These are phyloP conservation scores for Lactarius hatsudake DNA, from an alignment of 768 basidiomycete species.

Conservation along the genomic window DNA sequence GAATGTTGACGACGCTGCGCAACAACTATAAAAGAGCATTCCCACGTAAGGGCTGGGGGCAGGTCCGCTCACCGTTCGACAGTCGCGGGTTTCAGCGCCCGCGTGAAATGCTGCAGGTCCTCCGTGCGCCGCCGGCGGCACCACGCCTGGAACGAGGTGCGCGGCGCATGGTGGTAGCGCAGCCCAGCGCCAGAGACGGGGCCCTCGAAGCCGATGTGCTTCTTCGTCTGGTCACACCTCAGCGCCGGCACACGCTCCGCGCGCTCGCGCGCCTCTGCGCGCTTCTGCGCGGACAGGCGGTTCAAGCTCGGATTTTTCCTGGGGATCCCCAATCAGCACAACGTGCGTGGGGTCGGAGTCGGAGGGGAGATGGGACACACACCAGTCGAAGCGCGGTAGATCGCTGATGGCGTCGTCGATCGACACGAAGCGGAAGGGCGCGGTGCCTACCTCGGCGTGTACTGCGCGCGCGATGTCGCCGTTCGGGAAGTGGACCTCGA, in stretches of 20 bases:
- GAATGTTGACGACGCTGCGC: conserved; percentile 57
- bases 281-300: conserved; percentile 33
- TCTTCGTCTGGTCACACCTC: conserved; percentile 38
- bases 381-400: conserved; percentile 75
- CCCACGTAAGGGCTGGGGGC: neutral
- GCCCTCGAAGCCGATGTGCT: conserved; percentile 37
- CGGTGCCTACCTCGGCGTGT: conserved; percentile 46
- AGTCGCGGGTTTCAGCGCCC: conserved; percentile 46
- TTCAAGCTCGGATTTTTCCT: conserved; percentile 27
- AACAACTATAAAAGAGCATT: conserved; percentile 6
- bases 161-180: conserved; percentile 38
- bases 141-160: conserved; percentile 43
- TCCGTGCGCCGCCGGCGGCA: conserved; percentile 45
- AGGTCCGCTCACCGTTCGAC: conserved; percentile 51
- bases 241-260: conserved; percentile 32
- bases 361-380: neutral
- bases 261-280: conserved; percentile 12
- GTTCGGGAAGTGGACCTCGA: conserved; percentile 53
- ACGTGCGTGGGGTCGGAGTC: neutral
- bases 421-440: conserved; percentile 48
- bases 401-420: conserved; percentile 75
- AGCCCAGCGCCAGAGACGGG: neutral
- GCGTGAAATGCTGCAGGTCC: conserved; percentile 69
- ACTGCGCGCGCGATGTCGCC: conserved; percentile 44
- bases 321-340: neutral